Evolutionary conservation across 73 alveolate species (phyloP).

Genomic region (Tetrahymena elliotti): DNA sequence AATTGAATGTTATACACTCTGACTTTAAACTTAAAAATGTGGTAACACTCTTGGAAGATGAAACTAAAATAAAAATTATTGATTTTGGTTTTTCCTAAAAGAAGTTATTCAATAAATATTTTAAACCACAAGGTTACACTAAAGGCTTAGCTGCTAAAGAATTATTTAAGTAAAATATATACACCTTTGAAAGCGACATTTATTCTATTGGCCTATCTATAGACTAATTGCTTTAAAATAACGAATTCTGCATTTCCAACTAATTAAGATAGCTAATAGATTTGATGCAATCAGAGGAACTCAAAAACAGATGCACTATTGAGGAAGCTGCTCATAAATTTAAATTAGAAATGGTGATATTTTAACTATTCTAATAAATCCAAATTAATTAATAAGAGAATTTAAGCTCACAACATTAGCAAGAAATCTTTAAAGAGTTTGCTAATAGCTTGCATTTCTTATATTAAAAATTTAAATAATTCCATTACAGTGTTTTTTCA

Average conservation of each 20-base stretch:
- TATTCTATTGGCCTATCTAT: background rate
- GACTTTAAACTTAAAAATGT: background rate
- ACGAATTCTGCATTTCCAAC: background rate
- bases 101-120: background rate
- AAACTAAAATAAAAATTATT: background rate
- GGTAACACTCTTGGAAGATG: background rate
- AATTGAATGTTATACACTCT: background rate
- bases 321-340: background rate
- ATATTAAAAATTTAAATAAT: too few species aligned
- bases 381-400: background rate
- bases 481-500: background rate
- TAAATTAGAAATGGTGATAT: background rate
- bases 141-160: background rate
- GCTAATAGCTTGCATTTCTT: background rate
- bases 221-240: background rate
- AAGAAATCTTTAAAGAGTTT: too few species aligned
- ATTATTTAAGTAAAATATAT: background rate
- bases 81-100: background rate
- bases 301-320: background rate
- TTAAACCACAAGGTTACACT: background rate
- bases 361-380: too few species aligned
- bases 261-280: background rate
- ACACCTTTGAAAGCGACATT: background rate
- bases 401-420: background rate
- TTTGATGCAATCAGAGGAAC: background rate